Base-by-base conservation (phyloP, 495 filamentous ascomycete species). In the Alectoria sarmentosa region DNA sequence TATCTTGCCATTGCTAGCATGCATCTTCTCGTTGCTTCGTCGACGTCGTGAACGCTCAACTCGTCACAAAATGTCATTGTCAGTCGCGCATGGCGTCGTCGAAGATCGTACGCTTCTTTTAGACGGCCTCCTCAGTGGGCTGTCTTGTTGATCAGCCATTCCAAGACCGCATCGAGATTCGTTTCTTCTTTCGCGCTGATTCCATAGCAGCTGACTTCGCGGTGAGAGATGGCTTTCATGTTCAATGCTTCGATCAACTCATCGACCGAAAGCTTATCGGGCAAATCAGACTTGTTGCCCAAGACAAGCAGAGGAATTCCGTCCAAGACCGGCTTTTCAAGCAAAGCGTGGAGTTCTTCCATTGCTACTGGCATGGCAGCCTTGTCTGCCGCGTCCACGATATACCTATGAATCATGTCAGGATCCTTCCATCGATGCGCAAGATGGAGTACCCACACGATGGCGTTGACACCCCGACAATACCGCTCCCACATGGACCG, bases 401-500 rank as follows among this genome's bases (percentile, higher is more conserved):
- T 96, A 77, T 96, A 98, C 60, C 87, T 90, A 61, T 46, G 60
- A 72, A 52, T 61, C 34, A 54, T 9, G 69, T 73, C 65, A 75
- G 71, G 48, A 28, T 61, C 38, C 37, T 34, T 30, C 46, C 48
- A 39, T 26, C 14, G 17, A 6, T 21, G 32, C 39, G 17, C 32
- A 39, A 54, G 52, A 34, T 55, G 30, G 52, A 28, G 28, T 55
- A 66, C 57, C 58, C 83, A 90, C 87, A 98, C 92, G 69, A 98
- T 98, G 67, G 94, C 94, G 76, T 96, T 96, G 67, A 97, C 94
- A 48, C 91, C 92, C 56, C 91, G 89, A 78, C 94, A 98, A 76
- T 98, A 98, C 70, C 94, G 83, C 81, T 98, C 94, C 94, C 94
- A 98, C 94, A 98, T 98, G 65, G 91, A 88, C 68, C 94, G 89